A percentile compares a stretch with the other conserved stretches of the same genome.
Evolutionary conservation across 768 basidiomycete species (phyloP).

Genomic region (Tricholoma hemisulphureum): DNA sequence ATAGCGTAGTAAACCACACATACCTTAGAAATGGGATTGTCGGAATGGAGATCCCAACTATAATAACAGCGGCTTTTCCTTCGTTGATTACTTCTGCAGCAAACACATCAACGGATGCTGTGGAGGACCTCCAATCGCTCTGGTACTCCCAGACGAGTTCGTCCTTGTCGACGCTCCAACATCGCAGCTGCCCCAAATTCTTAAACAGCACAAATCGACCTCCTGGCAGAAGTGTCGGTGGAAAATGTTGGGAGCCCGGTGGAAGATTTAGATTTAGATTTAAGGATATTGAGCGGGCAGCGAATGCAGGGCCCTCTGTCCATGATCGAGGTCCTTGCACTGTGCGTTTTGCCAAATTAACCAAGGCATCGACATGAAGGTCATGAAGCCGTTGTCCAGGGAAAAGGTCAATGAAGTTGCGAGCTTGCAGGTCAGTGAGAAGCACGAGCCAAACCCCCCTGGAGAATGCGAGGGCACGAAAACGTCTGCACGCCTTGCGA

Average conservation of each 20-base stretch:
- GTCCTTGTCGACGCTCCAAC: background rate
- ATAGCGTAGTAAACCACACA: background rate
- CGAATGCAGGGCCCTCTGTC: background rate
- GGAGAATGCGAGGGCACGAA: background rate
- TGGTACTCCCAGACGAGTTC: background rate
- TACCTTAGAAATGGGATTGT: background rate
- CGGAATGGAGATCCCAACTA: background rate
- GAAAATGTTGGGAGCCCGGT: background rate
- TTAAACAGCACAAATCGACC: background rate
- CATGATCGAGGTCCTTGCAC: slow-evolving; percentile 1
- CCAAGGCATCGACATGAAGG: background rate
- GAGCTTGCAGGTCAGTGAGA: background rate
- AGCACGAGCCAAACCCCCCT: background rate
- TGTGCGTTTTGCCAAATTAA: background rate
- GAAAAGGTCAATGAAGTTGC: background rate
- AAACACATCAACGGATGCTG: background rate
- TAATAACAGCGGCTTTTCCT: background rate
- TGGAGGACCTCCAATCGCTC: background rate
- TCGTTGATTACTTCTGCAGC: background rate
- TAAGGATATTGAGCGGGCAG: background rate
- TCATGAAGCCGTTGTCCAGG: background rate
- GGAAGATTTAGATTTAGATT: background rate
- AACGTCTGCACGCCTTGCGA: background rate
- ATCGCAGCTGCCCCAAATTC: background rate
- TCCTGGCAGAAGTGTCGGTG: background rate